Evolutionary conservation across 2,329 filamentous ascomycete genomes (phyloP).

Genomic region (Aspergillus luchuensis): DNA sequence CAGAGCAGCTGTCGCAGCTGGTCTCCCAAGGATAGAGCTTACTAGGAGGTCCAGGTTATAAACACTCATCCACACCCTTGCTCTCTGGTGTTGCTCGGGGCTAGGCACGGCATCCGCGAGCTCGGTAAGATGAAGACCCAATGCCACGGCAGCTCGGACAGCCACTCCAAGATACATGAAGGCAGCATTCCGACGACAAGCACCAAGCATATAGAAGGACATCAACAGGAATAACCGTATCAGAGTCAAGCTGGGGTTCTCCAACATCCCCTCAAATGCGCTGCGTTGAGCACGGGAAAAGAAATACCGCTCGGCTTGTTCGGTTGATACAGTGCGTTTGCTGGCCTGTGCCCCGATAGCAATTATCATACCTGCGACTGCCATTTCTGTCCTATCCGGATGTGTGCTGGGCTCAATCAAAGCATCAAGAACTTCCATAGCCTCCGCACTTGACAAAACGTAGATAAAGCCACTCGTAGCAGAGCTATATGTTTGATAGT

Average conservation of each 20-base stretch:
- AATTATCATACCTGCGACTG: constrained; percentile 49
- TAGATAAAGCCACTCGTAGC: constrained; percentile 48
- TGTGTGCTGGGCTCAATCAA: constrained; percentile 9
- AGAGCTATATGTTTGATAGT: constrained; percentile 35
- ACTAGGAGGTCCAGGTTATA: constrained; percentile 52
- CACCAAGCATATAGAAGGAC: constrained; percentile 62
- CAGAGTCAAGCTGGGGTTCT: constrained; percentile 57
- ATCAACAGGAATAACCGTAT: constrained; percentile 58
- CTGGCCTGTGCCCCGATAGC: constrained; percentile 57
- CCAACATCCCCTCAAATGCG: constrained; percentile 55
- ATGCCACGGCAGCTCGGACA: constrained; percentile 57
- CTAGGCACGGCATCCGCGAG: neutral
- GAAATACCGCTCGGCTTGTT: constrained; percentile 41
- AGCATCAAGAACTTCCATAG: constrained; percentile 26
- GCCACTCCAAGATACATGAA: constrained; percentile 67
- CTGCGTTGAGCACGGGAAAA: constrained; percentile 53
- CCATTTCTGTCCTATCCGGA: constrained; percentile 29
- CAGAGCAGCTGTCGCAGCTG: constrained; percentile 35
- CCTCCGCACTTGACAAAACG: constrained; percentile 30
- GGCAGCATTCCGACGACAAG: constrained; percentile 61
- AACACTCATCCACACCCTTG: constrained; percentile 51
- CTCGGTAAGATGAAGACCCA: constrained; percentile 57
- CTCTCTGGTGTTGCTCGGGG: constrained; percentile 28
- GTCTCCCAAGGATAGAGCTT: constrained; percentile 53
- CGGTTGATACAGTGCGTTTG: constrained; percentile 30